These are phyloP conservation scores for Zalaria sp. DNA, from an alignment of 2,329 filamentous ascomycete genomes.

Conservation along the genomic window DNA sequence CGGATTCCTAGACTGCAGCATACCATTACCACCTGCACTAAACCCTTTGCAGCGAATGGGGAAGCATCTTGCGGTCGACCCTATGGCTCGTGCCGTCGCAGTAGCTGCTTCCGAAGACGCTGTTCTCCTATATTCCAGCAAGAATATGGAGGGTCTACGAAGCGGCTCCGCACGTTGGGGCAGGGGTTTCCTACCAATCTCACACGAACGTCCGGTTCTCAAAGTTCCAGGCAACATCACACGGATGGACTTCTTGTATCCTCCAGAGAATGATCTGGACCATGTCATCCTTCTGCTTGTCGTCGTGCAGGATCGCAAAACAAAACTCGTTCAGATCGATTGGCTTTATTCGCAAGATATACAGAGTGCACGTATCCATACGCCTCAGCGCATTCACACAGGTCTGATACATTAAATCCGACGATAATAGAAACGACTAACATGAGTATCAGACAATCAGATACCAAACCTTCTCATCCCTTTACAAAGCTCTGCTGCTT, in stretches of 20 bases:
- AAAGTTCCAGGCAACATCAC: constrained; percentile 59
- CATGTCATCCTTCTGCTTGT: constrained; percentile 65
- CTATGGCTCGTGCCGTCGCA: constrained; percentile 49
- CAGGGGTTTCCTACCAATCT: constrained; percentile 35
- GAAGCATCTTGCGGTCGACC: constrained; percentile 63
- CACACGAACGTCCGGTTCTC: constrained; percentile 28
- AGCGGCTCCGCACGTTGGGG: background rate
- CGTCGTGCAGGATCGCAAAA: constrained; percentile 28
- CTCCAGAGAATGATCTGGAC: constrained; percentile 45
- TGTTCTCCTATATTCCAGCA: constrained; percentile 59
- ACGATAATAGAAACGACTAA: background rate
- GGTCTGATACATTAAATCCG: background rate
- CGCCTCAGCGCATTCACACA: constrained; percentile 1
- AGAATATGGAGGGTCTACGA: constrained; percentile 18
- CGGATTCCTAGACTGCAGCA: constrained; percentile 46
- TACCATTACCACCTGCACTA: constrained; percentile 44
- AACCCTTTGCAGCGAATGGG: constrained; percentile 42
- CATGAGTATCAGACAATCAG: background rate
- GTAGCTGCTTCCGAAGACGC: constrained; percentile 56
- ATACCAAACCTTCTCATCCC: constrained; percentile 8
- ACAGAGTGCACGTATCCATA: background rate
- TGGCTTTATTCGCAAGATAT: constrained; percentile 10
- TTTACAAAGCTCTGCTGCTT: constrained; percentile 4
- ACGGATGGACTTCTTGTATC: constrained; percentile 75
- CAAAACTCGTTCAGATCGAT: constrained; percentile 21